Percentiles rank a stretch among this genome's conserved stretches.
phyloP scores from a whole-genome alignment of 2,329 filamentous ascomycete genomes.

The Fusarium circinatum region DNA sequence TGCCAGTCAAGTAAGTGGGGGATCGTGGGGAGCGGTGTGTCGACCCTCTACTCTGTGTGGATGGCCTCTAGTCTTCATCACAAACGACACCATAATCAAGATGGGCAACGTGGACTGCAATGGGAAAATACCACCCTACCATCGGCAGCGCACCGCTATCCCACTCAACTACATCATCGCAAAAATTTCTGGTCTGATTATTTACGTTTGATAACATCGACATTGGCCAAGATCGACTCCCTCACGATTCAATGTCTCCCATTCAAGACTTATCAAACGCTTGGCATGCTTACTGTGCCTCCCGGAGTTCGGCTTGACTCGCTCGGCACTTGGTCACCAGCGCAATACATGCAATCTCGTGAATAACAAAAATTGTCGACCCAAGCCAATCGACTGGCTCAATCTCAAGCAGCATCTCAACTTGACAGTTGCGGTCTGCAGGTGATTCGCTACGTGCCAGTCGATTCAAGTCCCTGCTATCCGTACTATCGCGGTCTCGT shows the following conservation, averaged over 20 bases:
- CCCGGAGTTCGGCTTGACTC: slow-evolving; percentile 28
- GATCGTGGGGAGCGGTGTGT: slow-evolving; percentile 44
- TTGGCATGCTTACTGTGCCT: slow-evolving; percentile 7
- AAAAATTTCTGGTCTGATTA: background rate
- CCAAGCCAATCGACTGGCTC: slow-evolving; percentile 6
- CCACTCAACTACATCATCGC: slow-evolving; percentile 30
- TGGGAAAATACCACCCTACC: slow-evolving; percentile 22
- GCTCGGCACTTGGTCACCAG: slow-evolving; percentile 33
- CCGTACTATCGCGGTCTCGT: slow-evolving; percentile 32
- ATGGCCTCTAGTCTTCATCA: slow-evolving; percentile 33
- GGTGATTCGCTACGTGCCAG: slow-evolving; percentile 31
- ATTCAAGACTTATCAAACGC: background rate
- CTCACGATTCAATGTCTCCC: background rate
- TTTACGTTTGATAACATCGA: slow-evolving; percentile 23
- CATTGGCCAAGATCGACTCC: slow-evolving; percentile 3
- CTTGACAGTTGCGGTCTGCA: slow-evolving; percentile 33
- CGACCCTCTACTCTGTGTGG: slow-evolving; percentile 28
- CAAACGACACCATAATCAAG: slow-evolving; percentile 20
- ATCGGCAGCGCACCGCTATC: slow-evolving; percentile 17
- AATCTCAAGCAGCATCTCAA: slow-evolving; percentile 27
- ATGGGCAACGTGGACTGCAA: slow-evolving; percentile 29
- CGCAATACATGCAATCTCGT: background rate
- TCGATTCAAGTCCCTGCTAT: slow-evolving; percentile 5
- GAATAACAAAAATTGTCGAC: background rate
- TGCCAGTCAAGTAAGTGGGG: slow-evolving; percentile 30